Conservation (phyloP, 139 green algal genomes). For the Chlamydomonas schloesseri region DNA sequence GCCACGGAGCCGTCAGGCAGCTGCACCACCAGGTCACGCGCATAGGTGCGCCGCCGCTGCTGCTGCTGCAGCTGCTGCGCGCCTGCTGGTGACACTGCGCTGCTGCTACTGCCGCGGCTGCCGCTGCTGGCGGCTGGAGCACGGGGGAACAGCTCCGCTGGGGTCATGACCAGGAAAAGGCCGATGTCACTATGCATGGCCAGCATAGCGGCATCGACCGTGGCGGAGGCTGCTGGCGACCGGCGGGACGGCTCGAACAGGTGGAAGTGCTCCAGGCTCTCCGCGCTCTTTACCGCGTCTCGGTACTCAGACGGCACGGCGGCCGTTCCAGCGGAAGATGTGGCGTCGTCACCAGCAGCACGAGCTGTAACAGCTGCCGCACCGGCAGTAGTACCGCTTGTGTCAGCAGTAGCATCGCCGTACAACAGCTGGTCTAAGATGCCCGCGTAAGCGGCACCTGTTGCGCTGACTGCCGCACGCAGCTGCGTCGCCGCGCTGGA, state of each 20-base stretch:
- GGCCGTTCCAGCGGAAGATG: no score
- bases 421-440: conserved; percentile 34
- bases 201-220: neutral
- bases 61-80: no score
- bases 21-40: neutral
- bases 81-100: no score
- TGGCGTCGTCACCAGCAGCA: neutral
- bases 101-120: neutral
- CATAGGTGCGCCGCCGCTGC: no score
- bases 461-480: neutral
- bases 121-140: no score
- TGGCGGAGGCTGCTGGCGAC: neutral
- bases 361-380: neutral
- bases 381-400: neutral
- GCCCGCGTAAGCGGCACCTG: conserved; percentile 22
- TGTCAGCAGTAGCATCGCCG: neutral
- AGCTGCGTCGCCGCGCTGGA: neutral
- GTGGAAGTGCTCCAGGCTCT: conserved; percentile 53
- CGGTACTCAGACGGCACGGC: neutral
- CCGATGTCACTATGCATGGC: conserved; percentile 48
- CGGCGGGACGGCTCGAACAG: neutral
- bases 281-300: neutral
- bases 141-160: conserved; percentile 31
- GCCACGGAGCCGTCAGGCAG: neutral
- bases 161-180: conserved; percentile 54